Conservation (phyloP, 148 eudicot species). For the Diospyros lotus region DNA sequence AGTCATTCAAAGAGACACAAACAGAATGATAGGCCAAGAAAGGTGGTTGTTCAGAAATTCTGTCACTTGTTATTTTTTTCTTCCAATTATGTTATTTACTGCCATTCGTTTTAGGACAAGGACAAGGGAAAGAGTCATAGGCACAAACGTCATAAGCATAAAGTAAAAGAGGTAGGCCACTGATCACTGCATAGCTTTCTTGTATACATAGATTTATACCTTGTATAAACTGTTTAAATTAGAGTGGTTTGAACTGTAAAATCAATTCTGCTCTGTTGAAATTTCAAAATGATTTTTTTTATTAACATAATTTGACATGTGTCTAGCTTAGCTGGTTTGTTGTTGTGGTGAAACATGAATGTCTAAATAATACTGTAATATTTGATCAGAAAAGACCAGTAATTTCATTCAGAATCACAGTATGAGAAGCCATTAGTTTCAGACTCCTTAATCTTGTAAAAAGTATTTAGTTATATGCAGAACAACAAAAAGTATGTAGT, state of each 20-base stretch:
- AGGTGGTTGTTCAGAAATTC: slow-evolving; percentile 38
- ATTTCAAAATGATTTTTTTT: no score
- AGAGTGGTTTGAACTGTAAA: not conserved
- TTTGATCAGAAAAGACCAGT: not conserved
- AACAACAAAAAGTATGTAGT: not conserved
- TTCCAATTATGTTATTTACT: not conserved
- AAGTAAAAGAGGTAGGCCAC: slow-evolving; percentile 65
- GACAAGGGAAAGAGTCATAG: slow-evolving; percentile 62
- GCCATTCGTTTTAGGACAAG: slow-evolving; percentile 44
- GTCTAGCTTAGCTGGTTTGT: no score
- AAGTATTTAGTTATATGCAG: not conserved
- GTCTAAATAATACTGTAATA: no score
- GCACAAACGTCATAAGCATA: slow-evolving; percentile 61
- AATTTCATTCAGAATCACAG: not conserved
- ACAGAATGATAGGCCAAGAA: slow-evolving; percentile 55
- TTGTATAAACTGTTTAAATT: not conserved
- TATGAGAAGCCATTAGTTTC: not conserved
- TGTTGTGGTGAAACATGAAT: no score
- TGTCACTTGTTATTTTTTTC: not conserved
- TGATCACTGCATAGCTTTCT: slow-evolving; percentile 12
- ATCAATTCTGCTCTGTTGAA: no score
- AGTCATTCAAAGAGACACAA: slow-evolving; percentile 59
- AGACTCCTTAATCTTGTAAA: not conserved
- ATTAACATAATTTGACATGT: not conserved
- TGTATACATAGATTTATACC: not conserved